Base-by-base conservation (phyloP, 495 filamentous ascomycete genomes). In the Xylaria nigripes region DNA sequence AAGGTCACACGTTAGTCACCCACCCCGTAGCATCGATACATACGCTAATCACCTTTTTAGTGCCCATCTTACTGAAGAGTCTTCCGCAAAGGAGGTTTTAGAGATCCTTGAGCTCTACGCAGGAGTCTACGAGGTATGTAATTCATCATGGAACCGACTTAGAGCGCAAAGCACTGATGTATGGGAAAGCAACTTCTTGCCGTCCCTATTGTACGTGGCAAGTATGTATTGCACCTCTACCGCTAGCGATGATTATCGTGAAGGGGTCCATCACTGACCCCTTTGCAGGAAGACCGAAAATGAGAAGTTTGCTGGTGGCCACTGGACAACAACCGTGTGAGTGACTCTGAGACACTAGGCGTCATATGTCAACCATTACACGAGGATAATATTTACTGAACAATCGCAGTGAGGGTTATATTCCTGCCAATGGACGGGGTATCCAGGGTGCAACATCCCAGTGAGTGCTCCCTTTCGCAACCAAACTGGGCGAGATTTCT, bases 401-500 rank as follows among this genome's bases (percentile, higher is more conserved):
- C 38, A 9, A 36, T 53, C n/a, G 16, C 13, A 53, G 53, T 8
- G 93, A 98, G 70, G 90, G 83, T n/a, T 93, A 92, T 68, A 96
- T 97, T 60, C 87, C 93, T 18, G 78, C 87, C 42, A 96, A 91
- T 57, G 93, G 93, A 8, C 86, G 93, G 65, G 93, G 94, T 66
- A 97, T 98, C 58, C 94, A 98, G 71, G 93, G 89, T 56, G 93
- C 81, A 48, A 98, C 94, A 18, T 90, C 86, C 50, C 93, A 98
- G 54, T 56, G 44, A 46, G 54, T 16, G 16, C 22, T 25, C 50
- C 19, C 2, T 22, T 15, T 44, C 7, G 29, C 3, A 10, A 44
- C 19, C 16, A 15, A 50, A 27, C 21, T 21, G 12, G 34, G 23
- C 6, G 1, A 40, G 48, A 0, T 29, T 41, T 22, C 52, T 55